Conservation (phyloP, 2,329 filamentous ascomycete species). For the Colletotrichum karsti region DNA sequence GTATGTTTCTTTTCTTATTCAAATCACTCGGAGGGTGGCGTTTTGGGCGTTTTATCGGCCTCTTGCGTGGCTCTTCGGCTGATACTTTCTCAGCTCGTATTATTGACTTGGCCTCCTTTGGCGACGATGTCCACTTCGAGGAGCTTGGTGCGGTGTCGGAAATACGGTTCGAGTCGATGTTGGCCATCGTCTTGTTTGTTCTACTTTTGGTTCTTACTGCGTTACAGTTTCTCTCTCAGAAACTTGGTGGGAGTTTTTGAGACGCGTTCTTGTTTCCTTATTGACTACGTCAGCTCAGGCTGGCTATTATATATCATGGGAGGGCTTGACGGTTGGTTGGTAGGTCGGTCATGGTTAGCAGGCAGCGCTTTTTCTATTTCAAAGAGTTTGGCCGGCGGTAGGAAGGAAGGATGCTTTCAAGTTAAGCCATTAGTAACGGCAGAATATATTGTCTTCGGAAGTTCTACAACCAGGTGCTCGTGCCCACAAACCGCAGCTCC, state of each 20-base stretch:
- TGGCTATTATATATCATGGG: neutral
- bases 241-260: too few relatives aligned
- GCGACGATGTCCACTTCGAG: neutral
- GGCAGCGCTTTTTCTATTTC: neutral
- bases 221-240: too few relatives aligned
- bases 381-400: neutral
- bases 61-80: slow-evolving; percentile 25
- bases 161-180: neutral
- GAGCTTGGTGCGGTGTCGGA: neutral
- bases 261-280: neutral
- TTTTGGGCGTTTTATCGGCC: slow-evolving; percentile 29
- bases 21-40: slow-evolving; percentile 27
- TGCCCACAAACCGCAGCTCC: too few relatives aligned
- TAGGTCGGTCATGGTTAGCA: neutral
- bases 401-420: neutral
- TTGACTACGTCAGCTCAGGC: neutral
- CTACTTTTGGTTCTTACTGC: neutral
- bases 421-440: neutral
- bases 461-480: neutral
- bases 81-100: slow-evolving; percentile 23
- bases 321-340: neutral
- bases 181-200: neutral
- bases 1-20: neutral
- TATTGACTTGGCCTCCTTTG: neutral
- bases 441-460: neutral